phyloP scores from a whole-genome alignment of 169 alveolate genomes.

The Cryptosporidium viatorum region DNA sequence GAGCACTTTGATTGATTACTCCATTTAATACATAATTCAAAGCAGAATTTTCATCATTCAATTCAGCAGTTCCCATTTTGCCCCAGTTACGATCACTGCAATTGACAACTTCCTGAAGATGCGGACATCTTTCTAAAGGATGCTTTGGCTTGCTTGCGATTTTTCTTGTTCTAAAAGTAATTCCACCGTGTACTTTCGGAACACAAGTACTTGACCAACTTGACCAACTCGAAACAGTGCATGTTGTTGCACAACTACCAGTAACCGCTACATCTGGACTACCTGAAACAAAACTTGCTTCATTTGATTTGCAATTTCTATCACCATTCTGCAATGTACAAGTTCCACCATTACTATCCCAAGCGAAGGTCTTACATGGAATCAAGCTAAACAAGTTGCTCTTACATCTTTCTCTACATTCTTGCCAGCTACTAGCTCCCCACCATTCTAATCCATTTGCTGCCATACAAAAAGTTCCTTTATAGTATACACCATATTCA shows the following conservation, averaged over 20 bases:
- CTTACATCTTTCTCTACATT: conserved; percentile 65
- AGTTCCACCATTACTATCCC: conserved; percentile 69
- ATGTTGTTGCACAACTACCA: conserved; percentile 65
- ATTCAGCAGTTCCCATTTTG: not conserved
- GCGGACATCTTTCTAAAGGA: conserved; percentile 71
- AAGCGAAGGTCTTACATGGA: conserved; percentile 26
- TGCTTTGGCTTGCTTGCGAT: conserved; percentile 20
- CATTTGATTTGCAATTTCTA: not conserved
- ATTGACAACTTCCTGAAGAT: conserved; percentile 55
- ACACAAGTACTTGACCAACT: conserved; percentile 55
- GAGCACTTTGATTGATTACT: not conserved
- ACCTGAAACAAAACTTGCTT: not conserved
- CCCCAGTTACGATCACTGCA: conserved; percentile 67
- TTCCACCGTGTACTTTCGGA: conserved; percentile 69
- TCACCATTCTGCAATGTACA: conserved; percentile 68
- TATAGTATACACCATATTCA: conserved; percentile 17
- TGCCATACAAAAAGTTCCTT: conserved; percentile 10
- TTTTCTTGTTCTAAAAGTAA: conserved; percentile 48
- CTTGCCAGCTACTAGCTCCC: conserved; percentile 71
- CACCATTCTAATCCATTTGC: conserved; percentile 71
- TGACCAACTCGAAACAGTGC: conserved; percentile 43
- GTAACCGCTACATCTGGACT: conserved; percentile 8
- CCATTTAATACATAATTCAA: conserved; percentile 28
- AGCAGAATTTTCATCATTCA: conserved; percentile 47
- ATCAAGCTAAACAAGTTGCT: conserved; percentile 26